These are phyloP conservation scores for Wallemia hederae DNA, from an alignment of 1,284 basidiomycete genomes.

Conservation along the genomic window DNA sequence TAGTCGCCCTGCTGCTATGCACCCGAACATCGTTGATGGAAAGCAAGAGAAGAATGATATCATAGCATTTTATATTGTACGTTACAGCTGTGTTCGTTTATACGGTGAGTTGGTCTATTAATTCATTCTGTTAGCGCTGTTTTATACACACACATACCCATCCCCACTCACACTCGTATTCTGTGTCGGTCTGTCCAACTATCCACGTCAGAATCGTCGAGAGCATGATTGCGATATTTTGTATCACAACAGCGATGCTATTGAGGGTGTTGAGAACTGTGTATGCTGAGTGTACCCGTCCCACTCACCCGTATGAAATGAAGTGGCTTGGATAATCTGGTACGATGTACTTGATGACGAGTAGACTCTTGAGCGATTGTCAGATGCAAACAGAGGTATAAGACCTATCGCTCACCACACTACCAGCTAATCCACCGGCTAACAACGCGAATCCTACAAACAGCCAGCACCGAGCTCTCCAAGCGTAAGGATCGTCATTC, in stretches of 20 bases:
- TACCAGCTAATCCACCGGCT: conserved; percentile 19
- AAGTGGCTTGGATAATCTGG: conserved; percentile 13
- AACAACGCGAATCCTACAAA: conserved; percentile 20
- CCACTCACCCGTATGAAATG: neutral
- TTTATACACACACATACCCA: neutral
- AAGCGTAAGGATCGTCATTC: conserved; percentile 13
- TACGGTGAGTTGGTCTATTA: neutral
- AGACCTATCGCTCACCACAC: conserved; percentile 9
- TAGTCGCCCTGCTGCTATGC: conserved; percentile 17
- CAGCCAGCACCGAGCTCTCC: conserved; percentile 19
- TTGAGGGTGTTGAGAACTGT: too few species aligned
- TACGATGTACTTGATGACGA: conserved; percentile 19
- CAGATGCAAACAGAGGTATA: neutral
- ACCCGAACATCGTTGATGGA: conserved; percentile 14
- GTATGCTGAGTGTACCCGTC: too few species aligned
- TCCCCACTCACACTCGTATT: neutral
- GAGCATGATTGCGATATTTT: neutral
- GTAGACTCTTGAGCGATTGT: conserved; percentile 11
- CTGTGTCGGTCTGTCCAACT: neutral
- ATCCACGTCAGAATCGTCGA: neutral
- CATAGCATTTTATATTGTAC: neutral
- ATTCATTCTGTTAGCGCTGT: neutral
- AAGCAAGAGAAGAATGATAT: neutral
- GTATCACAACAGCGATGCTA: neutral
- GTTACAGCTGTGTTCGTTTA: neutral